Evolutionary conservation across 345 rosid genomes (phyloP), one percentile per base, ranked within the genome.

Genomic region (Noccaea bulbosa): DNA sequence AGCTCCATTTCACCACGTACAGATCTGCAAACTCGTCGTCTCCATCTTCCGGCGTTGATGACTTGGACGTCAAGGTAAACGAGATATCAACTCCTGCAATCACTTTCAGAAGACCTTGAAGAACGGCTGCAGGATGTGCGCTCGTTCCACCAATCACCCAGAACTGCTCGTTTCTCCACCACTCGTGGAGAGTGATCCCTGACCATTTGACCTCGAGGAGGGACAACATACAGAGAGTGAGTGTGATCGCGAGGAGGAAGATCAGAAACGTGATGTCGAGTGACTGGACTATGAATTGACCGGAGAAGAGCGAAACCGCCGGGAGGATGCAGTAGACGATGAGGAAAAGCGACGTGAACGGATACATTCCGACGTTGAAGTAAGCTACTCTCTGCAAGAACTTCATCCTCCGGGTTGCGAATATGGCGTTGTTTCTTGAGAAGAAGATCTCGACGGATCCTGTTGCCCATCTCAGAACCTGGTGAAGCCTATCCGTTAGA

Each of bases 121-220:
- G 35, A 5, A 87, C 93, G 0, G 96, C 93, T 49, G 93, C 96
- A 12, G 89, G 87, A 57, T 87, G 93, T 11, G 93, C 96, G 58
- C 96, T 90, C 30, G 93, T 90, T 5, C 93, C 96, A 12, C 96
- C 96, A 0, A 90, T 90, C 10, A 89, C 61, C 91, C 96, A 90
- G 40, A 87, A 87, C 82, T 90, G 96, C 24, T 90, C 93, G 15
- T 90, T 87, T 58, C 91, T 61, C 91, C 93, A 90, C 96, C 96
- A 90, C 5, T 90, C 96, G n/a, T 90, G 88, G 11, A 90, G 86
- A 1, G 89, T 82, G 69, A 87, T 81, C 62, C 89, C 89, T 11
- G 96, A 84, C 96, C 93, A 90, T 74, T 76, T 87, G 77, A 90
- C 77, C 77, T 89, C 96, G 0, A 89, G 88, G 62, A 89, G 72